These are phyloP conservation scores for Paraphoma chrysanthemicola DNA, from an alignment of 2,329 filamentous ascomycete species.

Conservation along the genomic window DNA sequence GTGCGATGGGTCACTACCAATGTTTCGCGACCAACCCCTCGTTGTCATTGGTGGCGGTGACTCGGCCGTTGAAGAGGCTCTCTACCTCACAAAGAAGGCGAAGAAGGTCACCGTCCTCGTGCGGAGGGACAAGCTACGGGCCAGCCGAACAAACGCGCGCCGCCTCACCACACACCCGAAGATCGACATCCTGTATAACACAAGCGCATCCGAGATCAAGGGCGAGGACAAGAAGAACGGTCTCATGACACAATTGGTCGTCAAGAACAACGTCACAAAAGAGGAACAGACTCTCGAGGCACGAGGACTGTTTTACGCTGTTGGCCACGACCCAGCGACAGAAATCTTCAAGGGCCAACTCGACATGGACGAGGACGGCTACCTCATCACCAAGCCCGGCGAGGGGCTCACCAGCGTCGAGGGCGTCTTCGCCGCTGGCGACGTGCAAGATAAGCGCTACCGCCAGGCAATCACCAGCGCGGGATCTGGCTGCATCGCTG, in stretches of 20 bases:
- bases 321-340: conserved; percentile 95
- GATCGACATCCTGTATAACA: conserved; percentile 88
- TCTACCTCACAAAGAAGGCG: conserved; percentile 97
- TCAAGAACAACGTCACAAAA: conserved; percentile 80
- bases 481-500: conserved; percentile 92
- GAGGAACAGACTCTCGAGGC: conserved; percentile 84
- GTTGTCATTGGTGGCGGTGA: conserved; percentile 97
- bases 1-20: conserved; percentile 94
- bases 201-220: conserved; percentile 79
- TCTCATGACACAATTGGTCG: conserved; percentile 84
- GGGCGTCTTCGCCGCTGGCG: conserved; percentile 94
- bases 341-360: conserved; percentile 89
- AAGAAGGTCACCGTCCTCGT: conserved; percentile 95
- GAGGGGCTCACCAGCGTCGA: conserved; percentile 86
- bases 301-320: conserved; percentile 94
- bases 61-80: conserved; percentile 94
- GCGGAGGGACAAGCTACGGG: conserved; percentile 82
- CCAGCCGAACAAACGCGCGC: conserved; percentile 90
- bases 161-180: conserved; percentile 84
- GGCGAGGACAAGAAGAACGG: conserved; percentile 77
- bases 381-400: conserved; percentile 87
- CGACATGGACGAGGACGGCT: conserved; percentile 86
- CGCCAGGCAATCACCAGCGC: conserved; percentile 97
- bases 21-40: conserved; percentile 95
- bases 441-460: conserved; percentile 98